Base-by-base conservation (phyloP, 768 basidiomycete genomes). In the Pisolithus orientalis region DNA sequence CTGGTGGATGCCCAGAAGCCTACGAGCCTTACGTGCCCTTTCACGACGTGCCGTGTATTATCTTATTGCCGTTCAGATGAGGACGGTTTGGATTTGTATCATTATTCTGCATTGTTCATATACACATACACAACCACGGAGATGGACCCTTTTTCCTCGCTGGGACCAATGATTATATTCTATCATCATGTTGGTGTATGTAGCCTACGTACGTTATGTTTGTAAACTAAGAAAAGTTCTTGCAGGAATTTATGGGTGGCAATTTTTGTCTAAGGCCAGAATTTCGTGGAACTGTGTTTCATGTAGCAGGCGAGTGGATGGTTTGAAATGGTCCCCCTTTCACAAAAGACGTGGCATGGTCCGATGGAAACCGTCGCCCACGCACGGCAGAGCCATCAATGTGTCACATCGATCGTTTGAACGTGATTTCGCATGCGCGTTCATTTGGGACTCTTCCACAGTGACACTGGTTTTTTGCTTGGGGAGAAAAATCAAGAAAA, bases 161-260 rank as follows among this genome's bases (percentile, higher is more conserved):
- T 59, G 53, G 56, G 34, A 54, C 47, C 13, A 27, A 21, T 57
- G 59, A 29, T 34, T 54, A 62, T 65, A 59, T 58, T 59, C 50
- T 65, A 62, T 54, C 57, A 52, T 54, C 39, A 48, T 34, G 54
- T 53, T 52, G 52, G 54, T 56, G 54, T 60, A 63, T 68, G 68
- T 68, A 68, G 66, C 68, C 50, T 21, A 21, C 21, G 59, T 68
- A 68, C 66, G 55, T 68, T 69, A 69, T 67, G 64, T 47, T 49
- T 70, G 68, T 68, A 70, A 68, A 65, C 44, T 67, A 70, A 57
- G 65, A 24, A 56, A 54, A 45, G 50, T 46, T 32, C 44, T 66
- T 49, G 59, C 50, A 46, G 27, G 17, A 38, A 28, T 32, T 46
- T 28, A 44, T 38, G 51, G 40, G 39, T 44, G 6, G 44, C 28